These are phyloP conservation scores for Hericium erinaceus DNA, from an alignment of 768 basidiomycete species.

Conservation along the genomic window DNA sequence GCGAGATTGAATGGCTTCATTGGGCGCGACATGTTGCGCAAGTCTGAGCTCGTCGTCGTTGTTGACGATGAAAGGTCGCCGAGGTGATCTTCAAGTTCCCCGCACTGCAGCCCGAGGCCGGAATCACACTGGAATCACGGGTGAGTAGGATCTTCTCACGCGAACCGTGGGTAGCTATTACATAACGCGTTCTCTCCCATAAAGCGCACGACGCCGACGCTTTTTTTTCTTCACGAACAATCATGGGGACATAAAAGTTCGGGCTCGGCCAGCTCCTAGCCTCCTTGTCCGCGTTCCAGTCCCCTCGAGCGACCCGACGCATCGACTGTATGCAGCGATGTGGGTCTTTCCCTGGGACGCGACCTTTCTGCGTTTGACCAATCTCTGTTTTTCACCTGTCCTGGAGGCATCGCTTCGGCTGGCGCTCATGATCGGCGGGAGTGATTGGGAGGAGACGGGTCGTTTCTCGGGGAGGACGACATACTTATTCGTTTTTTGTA, in stretches of 20 bases:
- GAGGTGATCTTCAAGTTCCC: neutral
- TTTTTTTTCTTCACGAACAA: slow-evolving; percentile 44
- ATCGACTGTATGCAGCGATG: slow-evolving; percentile 16
- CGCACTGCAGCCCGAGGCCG: neutral
- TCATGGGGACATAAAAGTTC: slow-evolving; percentile 86
- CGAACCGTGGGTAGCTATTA: slow-evolving; percentile 32
- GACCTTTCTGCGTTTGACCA: slow-evolving; percentile 32
- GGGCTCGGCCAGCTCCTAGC: slow-evolving; percentile 70
- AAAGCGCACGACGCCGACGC: slow-evolving; percentile 16
- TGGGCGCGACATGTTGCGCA: slow-evolving; percentile 36
- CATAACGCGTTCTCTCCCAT: slow-evolving; percentile 25
- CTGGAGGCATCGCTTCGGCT: slow-evolving; percentile 64
- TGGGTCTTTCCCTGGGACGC: slow-evolving; percentile 1
- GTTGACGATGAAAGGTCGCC: neutral
- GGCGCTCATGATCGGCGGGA: slow-evolving; percentile 54
- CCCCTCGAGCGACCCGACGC: slow-evolving; percentile 54
- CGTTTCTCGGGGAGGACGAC: slow-evolving; percentile 21
- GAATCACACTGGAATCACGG: neutral
- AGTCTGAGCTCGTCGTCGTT: neutral
- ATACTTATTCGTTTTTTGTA: neutral
- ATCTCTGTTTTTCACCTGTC: slow-evolving; percentile 25
- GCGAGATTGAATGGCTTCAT: slow-evolving; percentile 39
- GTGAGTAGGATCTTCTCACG: neutral
- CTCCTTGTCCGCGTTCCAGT: slow-evolving; percentile 95
- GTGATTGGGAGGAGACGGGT: slow-evolving; percentile 26